Conservation (phyloP, 352 stramenopile genomes). For the Pythium volutum region DNA sequence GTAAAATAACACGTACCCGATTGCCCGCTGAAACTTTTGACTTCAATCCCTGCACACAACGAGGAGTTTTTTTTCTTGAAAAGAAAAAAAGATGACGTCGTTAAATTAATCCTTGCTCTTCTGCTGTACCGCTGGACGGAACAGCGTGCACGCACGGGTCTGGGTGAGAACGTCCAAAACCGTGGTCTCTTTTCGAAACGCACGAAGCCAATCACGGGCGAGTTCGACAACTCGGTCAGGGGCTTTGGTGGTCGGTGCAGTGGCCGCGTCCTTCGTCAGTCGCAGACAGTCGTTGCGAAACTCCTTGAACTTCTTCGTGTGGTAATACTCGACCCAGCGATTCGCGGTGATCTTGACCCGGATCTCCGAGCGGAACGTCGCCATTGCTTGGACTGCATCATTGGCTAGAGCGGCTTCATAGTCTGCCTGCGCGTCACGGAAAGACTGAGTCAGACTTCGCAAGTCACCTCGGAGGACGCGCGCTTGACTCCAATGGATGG, state of each 20-base stretch:
- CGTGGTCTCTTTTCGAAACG: slow-evolving; percentile 14
- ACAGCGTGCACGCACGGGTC: slow-evolving; percentile 17
- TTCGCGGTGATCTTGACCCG: slow-evolving; percentile 46
- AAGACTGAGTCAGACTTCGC: slow-evolving; percentile 1
- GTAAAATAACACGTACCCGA: neutral
- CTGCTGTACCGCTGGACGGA: neutral
- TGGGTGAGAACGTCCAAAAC: slow-evolving; percentile 20
- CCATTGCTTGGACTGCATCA: neutral
- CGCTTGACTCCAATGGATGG: neutral
- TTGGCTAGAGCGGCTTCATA: slow-evolving; percentile 28
- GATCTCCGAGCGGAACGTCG: slow-evolving; percentile 18
- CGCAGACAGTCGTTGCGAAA: slow-evolving; percentile 34
- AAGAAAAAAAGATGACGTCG: neutral
- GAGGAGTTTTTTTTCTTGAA: no score
- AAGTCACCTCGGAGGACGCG: slow-evolving; percentile 5
- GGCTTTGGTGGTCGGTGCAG: neutral
- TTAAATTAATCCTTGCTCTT: slow-evolving; percentile 16
- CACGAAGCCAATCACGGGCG: slow-evolving; percentile 17
- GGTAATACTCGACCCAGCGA: slow-evolving; percentile 52
- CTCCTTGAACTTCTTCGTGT: slow-evolving; percentile 37
- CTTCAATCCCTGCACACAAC: neutral
- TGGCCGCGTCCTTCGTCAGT: neutral
- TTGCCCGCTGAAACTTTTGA: no score
- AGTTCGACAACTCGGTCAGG: slow-evolving; percentile 1
- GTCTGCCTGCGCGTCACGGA: slow-evolving; percentile 34